Percentiles rank a stretch among this genome's conserved stretches.
Conservation (phyloP, 1,284 basidiomycete genomes). For the Sanghuangporus baumii region DNA sequence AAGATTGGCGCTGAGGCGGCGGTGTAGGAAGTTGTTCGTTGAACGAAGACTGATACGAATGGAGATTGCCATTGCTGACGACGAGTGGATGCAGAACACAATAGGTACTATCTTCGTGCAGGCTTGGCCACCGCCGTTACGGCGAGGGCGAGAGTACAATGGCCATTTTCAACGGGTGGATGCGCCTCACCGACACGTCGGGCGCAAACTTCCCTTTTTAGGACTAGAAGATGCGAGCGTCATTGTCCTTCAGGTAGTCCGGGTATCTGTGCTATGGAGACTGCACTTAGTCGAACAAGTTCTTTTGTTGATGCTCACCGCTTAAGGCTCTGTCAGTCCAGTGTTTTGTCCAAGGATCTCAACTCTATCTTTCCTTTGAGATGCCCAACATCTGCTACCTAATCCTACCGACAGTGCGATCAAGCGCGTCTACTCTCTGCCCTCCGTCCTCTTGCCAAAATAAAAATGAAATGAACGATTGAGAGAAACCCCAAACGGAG, state of each 20-base stretch:
- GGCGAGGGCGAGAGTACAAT: conserved; percentile 12
- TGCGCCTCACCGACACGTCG: conserved; percentile 4
- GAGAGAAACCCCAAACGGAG: background rate
- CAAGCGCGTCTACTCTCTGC: background rate
- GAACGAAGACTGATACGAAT: conserved; percentile 5
- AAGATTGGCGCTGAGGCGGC: conserved; percentile 5
- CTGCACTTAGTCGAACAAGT: conserved; percentile 13
- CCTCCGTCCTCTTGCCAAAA: background rate
- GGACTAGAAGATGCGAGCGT: conserved; percentile 5
- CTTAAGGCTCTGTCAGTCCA: conserved; percentile 10
- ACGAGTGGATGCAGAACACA: conserved; percentile 14
- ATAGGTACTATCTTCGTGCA: conserved; percentile 16
- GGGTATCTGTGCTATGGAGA: conserved; percentile 16
- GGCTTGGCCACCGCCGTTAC: conserved; percentile 8
- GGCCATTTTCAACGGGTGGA: conserved; percentile 1
- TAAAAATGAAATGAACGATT: background rate
- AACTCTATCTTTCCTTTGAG: conserved; percentile 13
- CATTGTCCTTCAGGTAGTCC: conserved; percentile 17
- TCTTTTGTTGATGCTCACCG: conserved; percentile 14
- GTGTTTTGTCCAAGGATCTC: conserved; percentile 12
- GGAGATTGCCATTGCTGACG: conserved; percentile 8
- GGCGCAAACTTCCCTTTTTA: conserved; percentile 11
- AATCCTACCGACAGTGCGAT: background rate
- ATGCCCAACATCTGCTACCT: background rate
- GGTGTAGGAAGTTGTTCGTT: background rate